Conservation (phyloP, 2,329 filamentous ascomycete species). For the Fusarium praegraminearum region DNA sequence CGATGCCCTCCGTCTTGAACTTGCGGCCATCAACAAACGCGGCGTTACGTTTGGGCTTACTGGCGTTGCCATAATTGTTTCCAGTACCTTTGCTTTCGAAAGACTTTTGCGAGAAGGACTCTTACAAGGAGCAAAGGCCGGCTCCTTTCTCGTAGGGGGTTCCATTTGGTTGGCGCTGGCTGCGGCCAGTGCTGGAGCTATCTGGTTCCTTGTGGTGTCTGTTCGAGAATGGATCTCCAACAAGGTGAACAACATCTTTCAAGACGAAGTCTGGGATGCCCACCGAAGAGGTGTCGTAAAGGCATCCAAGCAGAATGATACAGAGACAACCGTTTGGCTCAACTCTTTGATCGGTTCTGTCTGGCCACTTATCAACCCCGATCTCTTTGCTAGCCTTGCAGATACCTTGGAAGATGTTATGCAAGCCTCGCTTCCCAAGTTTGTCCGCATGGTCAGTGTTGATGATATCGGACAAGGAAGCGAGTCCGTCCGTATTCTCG, state of each 20-base stretch:
- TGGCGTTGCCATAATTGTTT: constrained; percentile 51
- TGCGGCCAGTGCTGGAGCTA: constrained; percentile 42
- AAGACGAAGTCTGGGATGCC: constrained; percentile 77
- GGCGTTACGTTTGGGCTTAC: constrained; percentile 55
- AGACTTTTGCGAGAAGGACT: constrained; percentile 35
- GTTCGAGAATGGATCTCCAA: constrained; percentile 71
- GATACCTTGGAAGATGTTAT: constrained; percentile 84
- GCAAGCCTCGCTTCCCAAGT: constrained; percentile 78
- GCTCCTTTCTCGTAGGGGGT: constrained; percentile 39
- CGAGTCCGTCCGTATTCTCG: constrained; percentile 76
- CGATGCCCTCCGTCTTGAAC: constrained; percentile 54
- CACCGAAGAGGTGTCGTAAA: constrained; percentile 64
- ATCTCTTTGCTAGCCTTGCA: constrained; percentile 75
- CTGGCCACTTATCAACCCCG: constrained; percentile 81
- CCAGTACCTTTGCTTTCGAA: constrained; percentile 45
- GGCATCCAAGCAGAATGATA: constrained; percentile 57
- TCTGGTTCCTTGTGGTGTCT: constrained; percentile 56
- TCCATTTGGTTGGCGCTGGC: constrained; percentile 47
- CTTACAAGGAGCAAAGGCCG: constrained; percentile 12
- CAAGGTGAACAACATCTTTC: constrained; percentile 71
- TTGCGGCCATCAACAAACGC: constrained; percentile 49
- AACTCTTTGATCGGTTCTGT: constrained; percentile 75
- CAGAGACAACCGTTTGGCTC: constrained; percentile 78
- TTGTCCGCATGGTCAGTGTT: constrained; percentile 79
- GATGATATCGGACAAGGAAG: constrained; percentile 82